Evolutionary conservation across 2,329 filamentous ascomycete species (phyloP).

Genomic region (Aureobasidium namibiae): DNA sequence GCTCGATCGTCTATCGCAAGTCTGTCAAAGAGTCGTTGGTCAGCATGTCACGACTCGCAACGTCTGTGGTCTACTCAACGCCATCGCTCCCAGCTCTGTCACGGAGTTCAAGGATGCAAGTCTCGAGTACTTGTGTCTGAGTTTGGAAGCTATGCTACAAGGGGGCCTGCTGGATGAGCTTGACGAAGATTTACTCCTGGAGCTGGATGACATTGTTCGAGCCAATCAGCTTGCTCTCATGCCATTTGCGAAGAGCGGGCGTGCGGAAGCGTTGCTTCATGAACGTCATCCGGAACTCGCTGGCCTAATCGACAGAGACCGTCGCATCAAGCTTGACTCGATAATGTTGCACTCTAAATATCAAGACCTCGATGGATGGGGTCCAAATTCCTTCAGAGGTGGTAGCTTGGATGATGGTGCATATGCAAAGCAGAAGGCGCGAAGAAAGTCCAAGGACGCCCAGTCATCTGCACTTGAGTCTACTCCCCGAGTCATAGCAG

Average conservation of each 20-base stretch:
- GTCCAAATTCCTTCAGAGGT: slow-evolving; percentile 53
- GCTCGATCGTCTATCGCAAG: slow-evolving; percentile 81
- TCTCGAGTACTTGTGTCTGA: slow-evolving; percentile 83
- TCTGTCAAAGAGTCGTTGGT: slow-evolving; percentile 79
- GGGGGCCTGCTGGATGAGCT: slow-evolving; percentile 80
- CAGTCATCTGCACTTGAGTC: slow-evolving; percentile 53
- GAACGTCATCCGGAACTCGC: slow-evolving; percentile 57
- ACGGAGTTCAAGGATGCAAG: slow-evolving; percentile 80
- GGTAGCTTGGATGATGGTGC: slow-evolving; percentile 57
- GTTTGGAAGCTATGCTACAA: slow-evolving; percentile 85
- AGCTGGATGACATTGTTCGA: slow-evolving; percentile 72
- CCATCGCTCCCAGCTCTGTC: slow-evolving; percentile 74
- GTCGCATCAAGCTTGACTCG: slow-evolving; percentile 62
- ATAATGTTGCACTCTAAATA: slow-evolving; percentile 59
- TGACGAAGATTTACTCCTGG: slow-evolving; percentile 70
- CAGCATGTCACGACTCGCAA: slow-evolving; percentile 80
- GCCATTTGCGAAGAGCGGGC: slow-evolving; percentile 68
- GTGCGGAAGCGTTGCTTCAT: slow-evolving; percentile 57
- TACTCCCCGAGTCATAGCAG: slow-evolving; percentile 54
- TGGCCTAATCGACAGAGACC: slow-evolving; percentile 59
- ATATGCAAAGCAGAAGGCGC: slow-evolving; percentile 34
- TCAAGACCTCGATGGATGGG: slow-evolving; percentile 58
- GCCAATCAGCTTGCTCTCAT: slow-evolving; percentile 72
- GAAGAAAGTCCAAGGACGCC: slow-evolving; percentile 31
- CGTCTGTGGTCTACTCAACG: slow-evolving; percentile 75